Evolutionary conservation across 345 rosid genomes (phyloP).

Genomic region (Cochlearia excelsa): DNA sequence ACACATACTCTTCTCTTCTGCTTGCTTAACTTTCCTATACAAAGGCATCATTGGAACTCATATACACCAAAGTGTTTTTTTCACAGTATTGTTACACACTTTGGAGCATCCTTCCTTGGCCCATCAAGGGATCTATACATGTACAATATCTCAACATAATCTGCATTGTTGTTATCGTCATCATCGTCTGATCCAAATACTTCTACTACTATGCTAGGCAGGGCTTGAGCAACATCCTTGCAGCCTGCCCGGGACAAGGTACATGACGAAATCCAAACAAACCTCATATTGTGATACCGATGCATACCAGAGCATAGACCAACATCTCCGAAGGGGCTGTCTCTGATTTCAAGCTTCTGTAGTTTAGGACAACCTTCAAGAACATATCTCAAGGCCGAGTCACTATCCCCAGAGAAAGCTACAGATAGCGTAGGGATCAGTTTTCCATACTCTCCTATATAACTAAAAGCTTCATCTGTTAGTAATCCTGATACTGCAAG

Average conservation of each 20-base stretch:
- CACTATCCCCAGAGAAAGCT: slow-evolving; percentile 91
- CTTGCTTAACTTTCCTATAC: too few species aligned
- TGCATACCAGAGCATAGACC: slow-evolving; percentile 76
- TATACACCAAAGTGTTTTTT: neutral
- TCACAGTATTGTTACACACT: slow-evolving; percentile 51
- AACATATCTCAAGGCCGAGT: slow-evolving; percentile 63
- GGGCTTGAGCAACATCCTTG: slow-evolving; percentile 54
- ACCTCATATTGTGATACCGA: slow-evolving; percentile 82
- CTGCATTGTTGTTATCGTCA: slow-evolving; percentile 43
- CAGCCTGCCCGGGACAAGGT: slow-evolving; percentile 61
- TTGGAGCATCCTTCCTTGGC: slow-evolving; percentile 65
- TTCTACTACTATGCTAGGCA: slow-evolving; percentile 70
- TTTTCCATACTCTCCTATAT: slow-evolving; percentile 77
- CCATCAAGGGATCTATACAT: slow-evolving; percentile 90
- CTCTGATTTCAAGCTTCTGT: slow-evolving; percentile 92
- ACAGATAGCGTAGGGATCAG: slow-evolving; percentile 73
- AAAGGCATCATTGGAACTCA: too few species aligned
- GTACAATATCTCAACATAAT: slow-evolving; percentile 55
- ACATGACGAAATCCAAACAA: slow-evolving; percentile 94
- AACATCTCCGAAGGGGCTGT: slow-evolving; percentile 81
- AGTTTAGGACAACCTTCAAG: slow-evolving; percentile 79
- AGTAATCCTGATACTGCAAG: slow-evolving; percentile 78
- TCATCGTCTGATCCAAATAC: slow-evolving; percentile 47
- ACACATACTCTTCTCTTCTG: too few species aligned
- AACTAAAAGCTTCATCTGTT: slow-evolving; percentile 74